These are phyloP conservation scores for Myxozyma kluyveri DNA, from an alignment of 805 yeast species.

Conservation along the genomic window DNA sequence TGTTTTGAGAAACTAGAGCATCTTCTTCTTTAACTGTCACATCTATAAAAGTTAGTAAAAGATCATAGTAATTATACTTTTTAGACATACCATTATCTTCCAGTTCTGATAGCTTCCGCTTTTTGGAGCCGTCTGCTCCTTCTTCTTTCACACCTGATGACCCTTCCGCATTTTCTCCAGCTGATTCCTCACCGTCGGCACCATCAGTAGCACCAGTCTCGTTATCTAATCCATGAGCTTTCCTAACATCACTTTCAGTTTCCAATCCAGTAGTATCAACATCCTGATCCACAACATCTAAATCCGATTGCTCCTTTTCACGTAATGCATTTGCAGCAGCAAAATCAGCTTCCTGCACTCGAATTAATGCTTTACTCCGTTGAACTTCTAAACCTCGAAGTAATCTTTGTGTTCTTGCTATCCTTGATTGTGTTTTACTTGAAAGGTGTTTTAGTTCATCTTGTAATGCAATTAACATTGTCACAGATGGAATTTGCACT, in stretches of 20 bases:
- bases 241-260: too few species aligned
- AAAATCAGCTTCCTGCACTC: constrained; percentile 1
- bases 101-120: neutral
- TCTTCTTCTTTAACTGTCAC: neutral
- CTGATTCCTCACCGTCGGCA: neutral
- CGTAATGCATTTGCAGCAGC: constrained; percentile 7
- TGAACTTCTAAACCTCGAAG: constrained; percentile 11
- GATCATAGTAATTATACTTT: too few species aligned
- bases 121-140: neutral
- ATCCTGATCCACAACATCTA: too few species aligned
- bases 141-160: neutral
- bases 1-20: neutral
- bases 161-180: neutral
- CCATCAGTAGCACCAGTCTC: neutral
- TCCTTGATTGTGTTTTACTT: constrained; percentile 16
- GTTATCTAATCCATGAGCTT: too few species aligned
- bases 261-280: too few species aligned
- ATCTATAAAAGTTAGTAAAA: too few species aligned
- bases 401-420: constrained; percentile 9
- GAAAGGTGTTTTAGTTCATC: constrained; percentile 11
- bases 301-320: neutral
- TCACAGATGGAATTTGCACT: constrained; percentile 9
- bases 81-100: neutral
- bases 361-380: constrained; percentile 3
- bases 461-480: constrained; percentile 12